Evolutionary conservation across 768 basidiomycete species (phyloP), one percentile per base, ranked within the genome.

Genomic region (Leccinum uliginosum): DNA sequence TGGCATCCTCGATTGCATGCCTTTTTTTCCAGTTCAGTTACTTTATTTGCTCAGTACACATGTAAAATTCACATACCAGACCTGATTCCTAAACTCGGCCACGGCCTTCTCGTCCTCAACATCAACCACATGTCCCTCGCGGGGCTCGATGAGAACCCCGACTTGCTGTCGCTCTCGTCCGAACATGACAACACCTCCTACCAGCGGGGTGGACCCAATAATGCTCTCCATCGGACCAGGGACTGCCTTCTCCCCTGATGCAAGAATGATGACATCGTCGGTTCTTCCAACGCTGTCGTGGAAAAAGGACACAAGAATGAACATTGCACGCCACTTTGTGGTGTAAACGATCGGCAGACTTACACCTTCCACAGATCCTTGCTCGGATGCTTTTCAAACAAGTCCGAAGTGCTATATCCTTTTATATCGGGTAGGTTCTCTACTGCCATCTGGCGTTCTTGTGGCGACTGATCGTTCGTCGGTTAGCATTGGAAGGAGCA

Each of bases 1-100:
- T 81, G 1, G 78, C 80, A 40, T 78, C 74, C n/a, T 78, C 77
- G 1, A 81, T 73, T 19, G 59, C 50, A 0, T 74, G 69, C 74
- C 76, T 79, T 38, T 35, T 10, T 34, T 38, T 6, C 6, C 17
- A 12, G 19, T 47, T 53, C 26, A 30, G 24, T 15, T 4, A 23
- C 23, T 8, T 7, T 50, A 0, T 19, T 14, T 38, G 17, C 17
- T 38, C 6, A 12, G 2, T 15, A 23, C 6, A 2, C 12, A 17
- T 19, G 0, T 3, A 1, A 17, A 19, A 56, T 24, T 6, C 3
- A 45, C 62, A 3, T 32, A 74, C 74, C 72, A 75, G 7, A 73
- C 56, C 32, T 59, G 55, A 23, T 75, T 70, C 27, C 71, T 68
- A 11, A 75, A 66, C 14, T 61, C 56, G 6, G 62, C 64, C 1